Evolutionary conservation across 1,139 yeast genomes (phyloP).

Genomic region (Geotrichum candidum): DNA sequence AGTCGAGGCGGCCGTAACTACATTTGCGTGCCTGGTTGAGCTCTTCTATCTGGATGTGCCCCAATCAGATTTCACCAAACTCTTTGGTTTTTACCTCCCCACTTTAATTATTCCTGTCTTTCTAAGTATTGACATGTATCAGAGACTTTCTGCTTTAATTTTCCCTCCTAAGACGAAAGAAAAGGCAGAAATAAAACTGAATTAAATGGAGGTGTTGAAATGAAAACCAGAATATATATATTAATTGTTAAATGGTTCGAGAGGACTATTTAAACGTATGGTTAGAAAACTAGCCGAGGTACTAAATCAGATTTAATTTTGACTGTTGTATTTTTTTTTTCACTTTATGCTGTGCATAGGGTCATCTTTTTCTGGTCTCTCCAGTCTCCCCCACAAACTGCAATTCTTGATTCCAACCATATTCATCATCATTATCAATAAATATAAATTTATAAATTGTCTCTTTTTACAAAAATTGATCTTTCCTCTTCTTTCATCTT

Average conservation of each 20-base stretch:
- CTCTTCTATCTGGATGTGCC: slow-evolving; percentile 27
- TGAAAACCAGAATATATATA: neutral
- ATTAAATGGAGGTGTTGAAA: neutral
- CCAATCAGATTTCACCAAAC: slow-evolving; percentile 27
- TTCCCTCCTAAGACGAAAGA: slow-evolving; percentile 7
- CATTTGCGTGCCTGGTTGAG: slow-evolving; percentile 52
- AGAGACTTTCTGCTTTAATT: slow-evolving; percentile 25
- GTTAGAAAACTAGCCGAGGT: no score
- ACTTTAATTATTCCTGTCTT: slow-evolving; percentile 58
- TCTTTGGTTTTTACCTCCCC: slow-evolving; percentile 37
- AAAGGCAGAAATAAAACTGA: slow-evolving; percentile 1
- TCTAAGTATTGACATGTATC: slow-evolving; percentile 47
- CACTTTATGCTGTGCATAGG: no score
- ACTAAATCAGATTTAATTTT: no score
- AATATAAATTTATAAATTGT: no score
- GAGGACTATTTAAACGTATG: neutral
- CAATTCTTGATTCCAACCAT: no score
- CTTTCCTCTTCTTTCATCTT: neutral
- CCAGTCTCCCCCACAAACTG: no score
- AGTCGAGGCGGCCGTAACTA: slow-evolving; percentile 69
- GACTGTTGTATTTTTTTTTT: no score
- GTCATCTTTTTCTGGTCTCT: no score
- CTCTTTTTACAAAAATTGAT: no score
- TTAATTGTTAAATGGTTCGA: neutral
- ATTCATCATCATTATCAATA: no score